A percentile compares a stretch with the other conserved stretches of the same genome.
phyloP scores from a whole-genome alignment of 768 basidiomycete species.

The Leccinum boreale region DNA sequence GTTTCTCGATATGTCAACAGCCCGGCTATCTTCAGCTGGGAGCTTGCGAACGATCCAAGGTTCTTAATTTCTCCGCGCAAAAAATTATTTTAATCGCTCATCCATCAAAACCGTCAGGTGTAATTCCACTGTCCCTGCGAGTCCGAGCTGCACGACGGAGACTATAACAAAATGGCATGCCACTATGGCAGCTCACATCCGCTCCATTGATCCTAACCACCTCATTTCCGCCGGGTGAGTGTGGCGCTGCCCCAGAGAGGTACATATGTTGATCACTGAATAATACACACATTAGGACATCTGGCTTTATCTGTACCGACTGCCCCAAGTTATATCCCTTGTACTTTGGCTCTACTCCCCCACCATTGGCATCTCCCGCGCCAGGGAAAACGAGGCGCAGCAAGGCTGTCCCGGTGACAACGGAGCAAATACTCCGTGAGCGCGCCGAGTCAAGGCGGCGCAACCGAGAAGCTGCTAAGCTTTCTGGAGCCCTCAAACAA shows the following conservation, averaged over 20 bases:
- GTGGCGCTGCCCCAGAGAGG: background rate
- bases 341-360: slow-evolving; percentile 24
- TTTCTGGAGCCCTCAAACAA: slow-evolving; percentile 29
- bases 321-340: slow-evolving; percentile 55
- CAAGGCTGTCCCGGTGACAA: slow-evolving; percentile 42
- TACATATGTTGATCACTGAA: background rate
- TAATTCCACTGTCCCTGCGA: slow-evolving; percentile 48
- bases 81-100: background rate
- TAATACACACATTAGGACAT: slow-evolving; percentile 32
- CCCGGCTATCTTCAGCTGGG: slow-evolving; percentile 54
- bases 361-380: slow-evolving; percentile 39
- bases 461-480: slow-evolving; percentile 35
- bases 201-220: slow-evolving; percentile 56
- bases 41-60: slow-evolving; percentile 67
- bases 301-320: slow-evolving; percentile 56
- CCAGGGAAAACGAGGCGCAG: slow-evolving; percentile 38
- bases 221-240: slow-evolving; percentile 60
- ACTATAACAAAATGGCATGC: slow-evolving; percentile 59
- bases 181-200: slow-evolving; percentile 43
- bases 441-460: slow-evolving; percentile 48
- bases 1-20: slow-evolving; percentile 54
- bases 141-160: slow-evolving; percentile 42
- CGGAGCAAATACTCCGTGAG: slow-evolving; percentile 44
- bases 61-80: slow-evolving; percentile 17
- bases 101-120: slow-evolving; percentile 38